Evolutionary conservation across 441 rosid species (phyloP).

Genomic region (Pelargonium myrrhifolium): DNA sequence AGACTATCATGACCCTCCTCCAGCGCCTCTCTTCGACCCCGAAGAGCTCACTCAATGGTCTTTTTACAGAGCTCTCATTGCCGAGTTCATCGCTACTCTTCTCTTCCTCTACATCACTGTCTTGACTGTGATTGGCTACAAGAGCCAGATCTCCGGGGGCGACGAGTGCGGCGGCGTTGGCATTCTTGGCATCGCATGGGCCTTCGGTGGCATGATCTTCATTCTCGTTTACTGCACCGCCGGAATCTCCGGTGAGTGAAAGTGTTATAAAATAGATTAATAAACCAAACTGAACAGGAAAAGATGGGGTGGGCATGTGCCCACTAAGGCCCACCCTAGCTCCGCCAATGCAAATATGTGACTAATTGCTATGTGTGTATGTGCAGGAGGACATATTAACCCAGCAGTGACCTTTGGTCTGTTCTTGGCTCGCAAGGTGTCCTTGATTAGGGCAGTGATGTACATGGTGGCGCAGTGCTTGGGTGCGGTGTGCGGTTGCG

Average conservation of each 20-base stretch:
- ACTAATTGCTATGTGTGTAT: too few relatives aligned
- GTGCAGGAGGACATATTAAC: too few relatives aligned
- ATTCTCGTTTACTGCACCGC: slow-evolving; percentile 70
- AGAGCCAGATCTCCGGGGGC: slow-evolving; percentile 20
- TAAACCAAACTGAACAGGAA: too few relatives aligned
- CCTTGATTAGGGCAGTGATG: not conserved
- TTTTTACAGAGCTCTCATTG: slow-evolving; percentile 14
- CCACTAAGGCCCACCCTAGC: too few relatives aligned
- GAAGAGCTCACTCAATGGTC: slow-evolving; percentile 36
- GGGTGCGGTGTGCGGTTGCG: slow-evolving; percentile 33
- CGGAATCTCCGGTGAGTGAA: slow-evolving; percentile 39
- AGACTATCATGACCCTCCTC: too few relatives aligned
- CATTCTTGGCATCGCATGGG: slow-evolving; percentile 24
- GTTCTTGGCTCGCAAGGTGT: too few relatives aligned
- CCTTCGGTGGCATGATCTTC: slow-evolving; percentile 66
- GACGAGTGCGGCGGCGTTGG: too few relatives aligned
- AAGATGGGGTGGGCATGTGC: too few relatives aligned
- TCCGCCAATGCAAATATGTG: too few relatives aligned
- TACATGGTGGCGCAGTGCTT: slow-evolving; percentile 35
- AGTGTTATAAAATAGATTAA: too few relatives aligned
- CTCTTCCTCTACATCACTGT: slow-evolving; percentile 32
- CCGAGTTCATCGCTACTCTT: slow-evolving; percentile 27
- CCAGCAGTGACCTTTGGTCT: too few relatives aligned
- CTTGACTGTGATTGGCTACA: slow-evolving; percentile 40
- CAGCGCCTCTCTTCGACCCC: slow-evolving; percentile 11